Percentiles rank a stretch among this genome's conserved stretches.
Evolutionary conservation across 768 basidiomycete genomes (phyloP).

Genomic region (Suillus bovinus): DNA sequence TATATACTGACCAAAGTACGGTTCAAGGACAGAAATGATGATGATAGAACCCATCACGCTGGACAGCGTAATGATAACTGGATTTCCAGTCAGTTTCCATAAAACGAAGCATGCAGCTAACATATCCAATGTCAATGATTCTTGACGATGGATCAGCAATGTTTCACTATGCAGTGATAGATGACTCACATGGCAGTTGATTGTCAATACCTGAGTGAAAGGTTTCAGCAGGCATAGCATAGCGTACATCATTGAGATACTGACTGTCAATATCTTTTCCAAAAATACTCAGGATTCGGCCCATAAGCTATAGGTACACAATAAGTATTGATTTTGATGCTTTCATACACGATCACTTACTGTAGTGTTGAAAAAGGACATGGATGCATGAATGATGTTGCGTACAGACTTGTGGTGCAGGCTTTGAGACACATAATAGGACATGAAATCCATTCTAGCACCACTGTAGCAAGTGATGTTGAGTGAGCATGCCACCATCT

Average conservation of each 20-base stretch:
- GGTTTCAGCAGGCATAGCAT: neutral
- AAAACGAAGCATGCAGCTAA: neutral
- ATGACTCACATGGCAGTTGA: constrained; percentile 48
- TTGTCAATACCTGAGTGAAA: constrained; percentile 42
- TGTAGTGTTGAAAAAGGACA: constrained; percentile 77
- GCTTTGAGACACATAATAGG: constrained; percentile 59
- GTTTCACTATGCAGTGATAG: neutral
- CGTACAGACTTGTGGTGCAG: constrained; percentile 57
- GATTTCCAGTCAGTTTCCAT: constrained; percentile 4
- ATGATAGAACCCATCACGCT: constrained; percentile 52
- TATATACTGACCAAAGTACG: constrained; percentile 55
- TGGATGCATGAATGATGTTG: constrained; percentile 68
- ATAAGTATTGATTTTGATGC: neutral
- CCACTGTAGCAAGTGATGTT: constrained; percentile 37
- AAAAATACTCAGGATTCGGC: constrained; percentile 61
- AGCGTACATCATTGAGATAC: neutral
- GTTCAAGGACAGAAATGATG: constrained; percentile 57
- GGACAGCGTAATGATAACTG: constrained; percentile 52
- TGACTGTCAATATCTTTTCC: constrained; percentile 67
- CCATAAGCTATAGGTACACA: constrained; percentile 43
- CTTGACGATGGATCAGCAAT: constrained; percentile 27
- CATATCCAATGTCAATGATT: constrained; percentile 56
- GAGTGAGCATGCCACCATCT: neutral
- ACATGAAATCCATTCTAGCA: constrained; percentile 53
- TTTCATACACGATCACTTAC: constrained; percentile 28